Conservation (phyloP, 352 stramenopile species). For the Phytopythium helicoides region DNA sequence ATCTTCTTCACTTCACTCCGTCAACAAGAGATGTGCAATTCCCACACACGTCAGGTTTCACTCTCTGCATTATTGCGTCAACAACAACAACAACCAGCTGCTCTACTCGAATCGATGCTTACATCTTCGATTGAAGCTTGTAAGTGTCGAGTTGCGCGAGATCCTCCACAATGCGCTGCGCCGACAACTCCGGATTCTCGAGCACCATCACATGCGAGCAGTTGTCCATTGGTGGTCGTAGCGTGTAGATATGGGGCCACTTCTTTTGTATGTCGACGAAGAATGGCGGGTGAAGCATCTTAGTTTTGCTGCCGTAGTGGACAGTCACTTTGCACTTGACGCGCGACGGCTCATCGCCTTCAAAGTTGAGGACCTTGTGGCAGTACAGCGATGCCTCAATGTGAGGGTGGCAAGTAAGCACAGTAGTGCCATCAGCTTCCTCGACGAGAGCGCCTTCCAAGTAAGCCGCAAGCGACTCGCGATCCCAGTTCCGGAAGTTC, state of each 20-base stretch:
- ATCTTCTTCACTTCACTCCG: no score
- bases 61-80: no score
- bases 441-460: constrained; percentile 27
- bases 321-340: constrained; percentile 33
- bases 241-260: constrained; percentile 29
- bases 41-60: no score
- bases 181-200: constrained; percentile 33
- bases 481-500: constrained; percentile 37
- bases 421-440: constrained; percentile 15
- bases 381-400: constrained; percentile 42
- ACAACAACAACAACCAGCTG: no score
- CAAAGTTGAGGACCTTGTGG: constrained; percentile 22
- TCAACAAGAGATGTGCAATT: no score
- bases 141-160: constrained; percentile 21
- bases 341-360: constrained; percentile 21
- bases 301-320: constrained; percentile 27
- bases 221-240: constrained; percentile 21
- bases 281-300: constrained; percentile 22
- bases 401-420: constrained; percentile 32
- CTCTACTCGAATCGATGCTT: not conserved
- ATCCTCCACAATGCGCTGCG: constrained; percentile 27
- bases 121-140: not conserved
- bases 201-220: constrained; percentile 37
- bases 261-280: constrained; percentile 18
- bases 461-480: constrained; percentile 30